These are phyloP conservation scores for Dryadomyces quercus-mongolicae DNA, from an alignment of 2,329 filamentous ascomycete species.

Conservation along the genomic window DNA sequence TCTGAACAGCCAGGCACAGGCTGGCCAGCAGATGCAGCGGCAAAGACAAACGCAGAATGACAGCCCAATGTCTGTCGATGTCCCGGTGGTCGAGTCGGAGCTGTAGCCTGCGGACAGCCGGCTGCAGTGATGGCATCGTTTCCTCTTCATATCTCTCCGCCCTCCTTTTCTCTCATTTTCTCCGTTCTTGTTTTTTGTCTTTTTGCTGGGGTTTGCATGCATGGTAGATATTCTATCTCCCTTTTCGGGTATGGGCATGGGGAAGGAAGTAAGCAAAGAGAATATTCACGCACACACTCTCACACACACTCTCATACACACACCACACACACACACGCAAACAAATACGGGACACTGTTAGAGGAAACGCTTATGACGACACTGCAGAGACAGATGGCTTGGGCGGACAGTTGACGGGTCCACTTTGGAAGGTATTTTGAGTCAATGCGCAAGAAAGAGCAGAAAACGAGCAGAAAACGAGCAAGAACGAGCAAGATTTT, in stretches of 20 bases:
- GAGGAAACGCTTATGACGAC: not conserved
- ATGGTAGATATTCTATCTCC: not conserved
- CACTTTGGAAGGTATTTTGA: not conserved
- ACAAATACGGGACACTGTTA: not conserved
- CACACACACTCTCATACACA: not conserved
- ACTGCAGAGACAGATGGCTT: not conserved
- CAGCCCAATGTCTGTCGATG: constrained; percentile 43
- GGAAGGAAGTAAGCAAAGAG: not conserved
- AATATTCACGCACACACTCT: not conserved
- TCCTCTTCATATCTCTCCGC: not conserved
- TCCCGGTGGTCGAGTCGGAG: constrained; percentile 46
- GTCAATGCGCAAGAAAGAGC: not conserved
- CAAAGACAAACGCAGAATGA: constrained; percentile 41
- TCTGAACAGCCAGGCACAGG: not conserved
- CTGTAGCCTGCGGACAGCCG: constrained; percentile 20
- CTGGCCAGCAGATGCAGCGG: constrained; percentile 21
- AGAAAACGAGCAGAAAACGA: no score
- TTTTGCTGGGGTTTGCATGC: not conserved
- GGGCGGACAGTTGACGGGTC: not conserved
- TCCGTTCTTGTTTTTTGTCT: not conserved
- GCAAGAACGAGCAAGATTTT: not conserved
- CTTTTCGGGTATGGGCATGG: not conserved
- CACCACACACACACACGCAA: not conserved
- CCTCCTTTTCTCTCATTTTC: not conserved
- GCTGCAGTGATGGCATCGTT: no score